Conservation (phyloP, 2,329 filamentous ascomycete species). For the Escovopsis sp. region DNA sequence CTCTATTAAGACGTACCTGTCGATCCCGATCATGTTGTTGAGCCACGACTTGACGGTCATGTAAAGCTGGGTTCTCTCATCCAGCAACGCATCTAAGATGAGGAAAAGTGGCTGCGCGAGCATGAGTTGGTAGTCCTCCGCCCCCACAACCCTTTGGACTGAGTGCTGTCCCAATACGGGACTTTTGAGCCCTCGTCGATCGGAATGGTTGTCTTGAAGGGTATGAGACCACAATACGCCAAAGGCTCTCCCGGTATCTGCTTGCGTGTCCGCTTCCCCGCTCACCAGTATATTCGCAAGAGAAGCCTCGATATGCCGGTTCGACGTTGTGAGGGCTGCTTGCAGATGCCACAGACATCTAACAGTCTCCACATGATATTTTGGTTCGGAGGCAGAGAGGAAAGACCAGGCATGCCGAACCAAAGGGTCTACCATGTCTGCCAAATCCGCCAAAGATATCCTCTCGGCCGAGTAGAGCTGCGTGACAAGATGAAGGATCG, state of each 20-base stretch:
- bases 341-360: slow-evolving; percentile 79
- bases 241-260: slow-evolving; percentile 56
- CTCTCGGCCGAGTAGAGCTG: slow-evolving; percentile 40
- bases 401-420: slow-evolving; percentile 65
- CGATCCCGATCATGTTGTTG: slow-evolving; percentile 47
- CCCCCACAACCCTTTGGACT: slow-evolving; percentile 34
- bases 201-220: slow-evolving; percentile 42
- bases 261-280: slow-evolving; percentile 21
- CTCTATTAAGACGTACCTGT: slow-evolving; percentile 32
- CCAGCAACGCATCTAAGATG: slow-evolving; percentile 61
- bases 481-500: slow-evolving; percentile 41
- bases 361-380: slow-evolving; percentile 89
- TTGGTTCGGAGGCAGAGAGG: slow-evolving; percentile 68
- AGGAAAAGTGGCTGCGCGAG: slow-evolving; percentile 70
- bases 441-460: slow-evolving; percentile 38
- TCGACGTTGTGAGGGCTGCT: slow-evolving; percentile 47
- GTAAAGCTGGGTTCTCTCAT: slow-evolving; percentile 58
- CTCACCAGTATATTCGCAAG: slow-evolving; percentile 55
- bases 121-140: slow-evolving; percentile 55
- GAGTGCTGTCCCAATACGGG: slow-evolving; percentile 20
- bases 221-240: slow-evolving; percentile 72
- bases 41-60: slow-evolving; percentile 73
- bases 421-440: slow-evolving; percentile 50
- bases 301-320: slow-evolving; percentile 67
- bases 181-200: slow-evolving; percentile 35